phyloP scores from a whole-genome alignment of 495 filamentous ascomycete species.

The Podospora fimiseda region DNA sequence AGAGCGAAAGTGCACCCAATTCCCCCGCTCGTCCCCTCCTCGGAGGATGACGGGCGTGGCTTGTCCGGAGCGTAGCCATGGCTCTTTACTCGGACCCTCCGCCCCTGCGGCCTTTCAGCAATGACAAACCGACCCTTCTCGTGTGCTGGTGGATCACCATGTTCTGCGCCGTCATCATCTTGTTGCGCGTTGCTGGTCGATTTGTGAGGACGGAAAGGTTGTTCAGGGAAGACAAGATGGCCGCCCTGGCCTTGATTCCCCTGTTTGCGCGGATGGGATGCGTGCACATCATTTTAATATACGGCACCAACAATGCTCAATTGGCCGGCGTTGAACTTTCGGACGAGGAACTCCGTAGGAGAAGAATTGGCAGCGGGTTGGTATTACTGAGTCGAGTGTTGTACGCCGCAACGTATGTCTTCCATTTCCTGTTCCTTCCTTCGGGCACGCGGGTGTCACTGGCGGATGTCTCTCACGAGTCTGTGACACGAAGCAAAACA shows the following conservation, averaged over 20 bases:
- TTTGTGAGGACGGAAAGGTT: slow-evolving; percentile 74
- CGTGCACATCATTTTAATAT: slow-evolving; percentile 75
- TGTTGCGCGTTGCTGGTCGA: slow-evolving; percentile 68
- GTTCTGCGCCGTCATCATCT: slow-evolving; percentile 75
- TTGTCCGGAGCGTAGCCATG: slow-evolving; percentile 27
- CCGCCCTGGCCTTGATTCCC: slow-evolving; percentile 72
- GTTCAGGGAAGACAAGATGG: slow-evolving; percentile 82
- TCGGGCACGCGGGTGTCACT: neutral
- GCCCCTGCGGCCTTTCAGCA: slow-evolving; percentile 43
- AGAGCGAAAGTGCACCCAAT: neutral
- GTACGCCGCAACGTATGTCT: slow-evolving; percentile 60
- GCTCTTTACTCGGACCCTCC: slow-evolving; percentile 55
- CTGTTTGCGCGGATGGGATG: slow-evolving; percentile 75
- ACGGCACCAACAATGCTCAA: slow-evolving; percentile 79
- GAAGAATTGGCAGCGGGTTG: slow-evolving; percentile 54
- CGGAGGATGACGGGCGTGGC: slow-evolving; percentile 56
- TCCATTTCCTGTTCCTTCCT: neutral
- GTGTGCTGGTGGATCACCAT: slow-evolving; percentile 92
- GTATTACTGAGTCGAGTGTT: slow-evolving; percentile 61
- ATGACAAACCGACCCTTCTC: slow-evolving; percentile 72
- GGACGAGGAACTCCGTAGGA: slow-evolving; percentile 42
- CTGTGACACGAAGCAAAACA: neutral
- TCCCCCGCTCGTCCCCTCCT: slow-evolving; percentile 50
- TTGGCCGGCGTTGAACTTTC: slow-evolving; percentile 36
- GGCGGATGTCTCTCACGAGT: neutral